Evolutionary conservation across 2,329 filamentous ascomycete species (phyloP).

Genomic region (Pseudogymnoascus sp.): DNA sequence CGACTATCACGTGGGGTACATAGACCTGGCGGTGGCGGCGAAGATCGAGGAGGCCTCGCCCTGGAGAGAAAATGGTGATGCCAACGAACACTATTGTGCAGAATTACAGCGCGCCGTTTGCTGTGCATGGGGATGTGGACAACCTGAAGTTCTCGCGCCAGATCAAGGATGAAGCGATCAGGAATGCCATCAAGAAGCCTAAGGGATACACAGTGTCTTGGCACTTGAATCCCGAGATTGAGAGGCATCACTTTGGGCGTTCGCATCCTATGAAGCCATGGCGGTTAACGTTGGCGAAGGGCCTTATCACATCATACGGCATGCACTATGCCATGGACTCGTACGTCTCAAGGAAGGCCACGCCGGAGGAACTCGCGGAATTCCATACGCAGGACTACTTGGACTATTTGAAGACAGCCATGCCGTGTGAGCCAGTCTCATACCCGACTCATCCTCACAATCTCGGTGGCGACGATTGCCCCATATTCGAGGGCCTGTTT

Average conservation of each 20-base stretch:
- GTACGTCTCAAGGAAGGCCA: constrained; percentile 75
- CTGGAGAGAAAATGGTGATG: constrained; percentile 20
- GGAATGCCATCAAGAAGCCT: constrained; percentile 67
- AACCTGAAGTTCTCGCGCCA: constrained; percentile 21
- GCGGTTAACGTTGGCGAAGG: constrained; percentile 91
- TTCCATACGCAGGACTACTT: constrained; percentile 90
- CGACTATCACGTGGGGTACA: neutral
- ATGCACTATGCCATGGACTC: constrained; percentile 97
- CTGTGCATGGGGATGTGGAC: constrained; percentile 22
- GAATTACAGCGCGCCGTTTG: constrained; percentile 25
- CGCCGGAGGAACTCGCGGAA: constrained; percentile 74
- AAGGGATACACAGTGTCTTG: constrained; percentile 88
- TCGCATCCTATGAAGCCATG: constrained; percentile 99
- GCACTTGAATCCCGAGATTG: constrained; percentile 90
- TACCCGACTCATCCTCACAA: constrained; percentile 68
- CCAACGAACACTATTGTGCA: constrained; percentile 24
- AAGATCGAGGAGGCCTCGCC: constrained; percentile 1
- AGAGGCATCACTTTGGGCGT: constrained; percentile 93
- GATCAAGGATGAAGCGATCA: constrained; percentile 28
- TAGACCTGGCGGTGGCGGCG: neutral
- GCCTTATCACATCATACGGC: constrained; percentile 87
- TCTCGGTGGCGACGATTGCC: constrained; percentile 84
- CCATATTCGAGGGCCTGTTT: constrained; percentile 91
- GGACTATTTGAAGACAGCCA: constrained; percentile 70
- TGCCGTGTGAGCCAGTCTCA: constrained; percentile 52